Percentiles rank a stretch among this genome's conserved stretches.
These are phyloP conservation scores for Lepidium didymum DNA, from an alignment of 345 rosid species.

Conservation along the genomic window DNA sequence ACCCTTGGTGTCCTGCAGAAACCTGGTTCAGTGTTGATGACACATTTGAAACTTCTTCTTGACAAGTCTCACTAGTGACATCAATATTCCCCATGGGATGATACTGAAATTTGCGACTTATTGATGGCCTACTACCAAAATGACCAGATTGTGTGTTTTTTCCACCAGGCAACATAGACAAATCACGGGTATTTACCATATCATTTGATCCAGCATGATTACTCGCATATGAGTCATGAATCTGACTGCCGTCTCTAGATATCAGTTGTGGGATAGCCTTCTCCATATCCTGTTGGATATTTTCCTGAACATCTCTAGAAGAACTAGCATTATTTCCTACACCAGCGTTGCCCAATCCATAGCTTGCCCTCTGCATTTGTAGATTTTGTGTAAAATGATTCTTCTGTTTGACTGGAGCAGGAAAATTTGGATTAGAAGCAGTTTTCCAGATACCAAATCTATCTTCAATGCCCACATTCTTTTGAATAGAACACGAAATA, in stretches of 20 bases:
- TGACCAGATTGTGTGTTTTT: conserved; percentile 45
- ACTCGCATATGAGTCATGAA: conserved; percentile 42
- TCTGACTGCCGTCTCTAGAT: conserved; percentile 35
- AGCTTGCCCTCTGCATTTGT: conserved; percentile 32
- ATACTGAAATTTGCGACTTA: conserved; percentile 67
- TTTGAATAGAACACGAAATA: conserved; percentile 30
- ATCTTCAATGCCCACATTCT: conserved; percentile 35
- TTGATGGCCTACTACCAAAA: conserved; percentile 36
- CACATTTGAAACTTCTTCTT: conserved; percentile 30
- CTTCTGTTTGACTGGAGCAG: conserved; percentile 29
- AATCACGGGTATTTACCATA: conserved; percentile 43
- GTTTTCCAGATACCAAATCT: conserved; percentile 38
- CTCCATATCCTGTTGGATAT: conserved; percentile 43
- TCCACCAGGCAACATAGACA: conserved; percentile 34
- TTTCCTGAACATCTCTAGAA: conserved; percentile 31
- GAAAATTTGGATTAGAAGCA: conserved; percentile 36
- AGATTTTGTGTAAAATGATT: conserved; percentile 34
- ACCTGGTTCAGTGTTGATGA: conserved; percentile 1
- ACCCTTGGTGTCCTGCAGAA: conserved; percentile 43
- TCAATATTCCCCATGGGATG: conserved; percentile 93
- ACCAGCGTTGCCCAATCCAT: conserved; percentile 32
- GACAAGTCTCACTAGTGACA: conserved; percentile 40
- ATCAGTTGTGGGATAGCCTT: conserved; percentile 33
- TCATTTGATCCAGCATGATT: conserved; percentile 32
- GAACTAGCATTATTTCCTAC: conserved; percentile 28